Conservation (phyloP, 2,329 filamentous ascomycete species). For the Venturia effusa region DNA sequence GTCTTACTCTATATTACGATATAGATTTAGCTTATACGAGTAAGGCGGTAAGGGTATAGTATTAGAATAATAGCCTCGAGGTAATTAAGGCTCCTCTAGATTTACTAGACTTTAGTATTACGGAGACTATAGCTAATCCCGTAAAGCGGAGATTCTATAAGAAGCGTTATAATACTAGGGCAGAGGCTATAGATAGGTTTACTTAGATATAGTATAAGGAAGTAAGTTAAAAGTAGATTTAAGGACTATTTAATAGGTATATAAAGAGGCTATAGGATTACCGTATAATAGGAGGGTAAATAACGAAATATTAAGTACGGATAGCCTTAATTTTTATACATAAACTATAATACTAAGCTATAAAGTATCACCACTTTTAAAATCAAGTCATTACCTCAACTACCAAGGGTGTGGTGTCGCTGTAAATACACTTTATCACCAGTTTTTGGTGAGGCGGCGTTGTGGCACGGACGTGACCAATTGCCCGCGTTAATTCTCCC, state of each 20-base stretch:
- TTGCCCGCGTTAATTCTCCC: too few species aligned
- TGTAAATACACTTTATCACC: background rate
- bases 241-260: background rate
- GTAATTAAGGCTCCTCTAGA: background rate
- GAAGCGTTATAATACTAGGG: too few species aligned
- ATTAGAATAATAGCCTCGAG: background rate
- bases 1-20: background rate
- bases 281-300: background rate
- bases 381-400: background rate
- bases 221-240: too few species aligned
- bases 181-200: too few species aligned
- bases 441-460: background rate
- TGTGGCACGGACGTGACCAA: too few species aligned
- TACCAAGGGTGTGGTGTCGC: background rate
- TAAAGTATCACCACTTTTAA: background rate
- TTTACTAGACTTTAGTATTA: background rate
- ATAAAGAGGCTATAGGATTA: background rate
- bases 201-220: background rate
- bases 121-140: background rate
- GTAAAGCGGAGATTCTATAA: background rate
- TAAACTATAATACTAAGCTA: background rate
- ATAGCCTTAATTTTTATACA: too few species aligned
- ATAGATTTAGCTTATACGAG: background rate
- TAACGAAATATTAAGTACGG: background rate
- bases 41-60: background rate